phyloP scores from a whole-genome alignment of 73 alveolate species.

The Halteria grandinella region DNA sequence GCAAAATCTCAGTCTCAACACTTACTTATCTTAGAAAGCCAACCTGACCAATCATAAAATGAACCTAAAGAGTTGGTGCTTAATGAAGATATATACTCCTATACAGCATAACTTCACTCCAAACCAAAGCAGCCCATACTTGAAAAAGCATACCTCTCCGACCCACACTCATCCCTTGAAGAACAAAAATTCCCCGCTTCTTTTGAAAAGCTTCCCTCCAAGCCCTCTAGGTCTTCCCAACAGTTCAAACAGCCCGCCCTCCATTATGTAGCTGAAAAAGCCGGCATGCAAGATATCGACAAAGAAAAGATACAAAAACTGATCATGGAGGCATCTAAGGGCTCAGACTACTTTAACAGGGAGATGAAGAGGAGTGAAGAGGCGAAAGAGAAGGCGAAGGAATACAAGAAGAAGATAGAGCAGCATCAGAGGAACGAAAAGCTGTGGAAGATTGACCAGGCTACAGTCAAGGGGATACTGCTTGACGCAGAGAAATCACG shows the following conservation, averaged over 20 bases:
- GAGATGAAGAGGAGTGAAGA: conserved; percentile 67
- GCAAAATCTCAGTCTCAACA: no score
- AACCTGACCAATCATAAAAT: no score
- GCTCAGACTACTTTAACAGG: conserved; percentile 74
- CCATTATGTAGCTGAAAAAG: conserved; percentile 72
- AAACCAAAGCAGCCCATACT: no score
- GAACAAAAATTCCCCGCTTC: no score
- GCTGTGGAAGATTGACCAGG: conserved; percentile 31
- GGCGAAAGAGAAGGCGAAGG: conserved; percentile 63
- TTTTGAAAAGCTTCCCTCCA: no score
- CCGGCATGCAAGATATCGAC: conserved; percentile 83
- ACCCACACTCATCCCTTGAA: no score
- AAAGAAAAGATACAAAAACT: conserved; percentile 67
- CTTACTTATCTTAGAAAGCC: no score
- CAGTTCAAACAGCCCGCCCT: conserved; percentile 38
- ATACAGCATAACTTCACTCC: no score
- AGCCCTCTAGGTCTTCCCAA: no score
- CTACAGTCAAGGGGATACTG: conserved; percentile 27
- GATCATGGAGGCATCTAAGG: conserved; percentile 81
- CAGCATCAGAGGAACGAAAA: conserved; percentile 16
- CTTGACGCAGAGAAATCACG: conserved; percentile 27
- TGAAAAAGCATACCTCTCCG: no score
- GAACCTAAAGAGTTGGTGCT: no score
- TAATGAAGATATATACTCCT: no score
- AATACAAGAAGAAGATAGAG: conserved; percentile 50